phyloP scores from a whole-genome alignment of 1,284 basidiomycete genomes.

The Inonotus obliquus region DNA sequence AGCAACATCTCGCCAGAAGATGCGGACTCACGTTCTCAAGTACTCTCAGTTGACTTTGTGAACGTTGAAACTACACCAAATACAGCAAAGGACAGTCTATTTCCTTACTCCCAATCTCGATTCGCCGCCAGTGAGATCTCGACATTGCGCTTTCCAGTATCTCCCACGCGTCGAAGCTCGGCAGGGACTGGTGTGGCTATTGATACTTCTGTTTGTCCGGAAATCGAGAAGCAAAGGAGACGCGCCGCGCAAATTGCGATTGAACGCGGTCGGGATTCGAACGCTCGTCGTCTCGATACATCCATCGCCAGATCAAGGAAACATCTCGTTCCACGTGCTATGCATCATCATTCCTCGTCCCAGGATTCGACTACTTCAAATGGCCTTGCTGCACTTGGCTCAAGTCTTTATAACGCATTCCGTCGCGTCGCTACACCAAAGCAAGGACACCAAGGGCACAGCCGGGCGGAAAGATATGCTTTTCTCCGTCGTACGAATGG shows the following conservation, averaged over 20 bases:
- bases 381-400: neutral
- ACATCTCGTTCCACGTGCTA: neutral
- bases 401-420: neutral
- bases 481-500: constrained; percentile 10
- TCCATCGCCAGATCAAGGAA: neutral
- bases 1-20: constrained; percentile 7
- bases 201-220: constrained; percentile 8
- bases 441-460: constrained; percentile 1
- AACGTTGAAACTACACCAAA: constrained; percentile 8
- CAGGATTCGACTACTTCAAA: constrained; percentile 1
- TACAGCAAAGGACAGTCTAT: constrained; percentile 13
- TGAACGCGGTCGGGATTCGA: neutral
- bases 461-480: constrained; percentile 7
- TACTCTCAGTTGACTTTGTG: constrained; percentile 12
- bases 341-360: constrained; percentile 3
- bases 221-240: neutral
- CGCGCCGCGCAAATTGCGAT: neutral
- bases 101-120: constrained; percentile 12
- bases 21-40: constrained; percentile 14
- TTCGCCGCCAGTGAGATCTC: constrained; percentile 10
- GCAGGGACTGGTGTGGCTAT: constrained; percentile 14
- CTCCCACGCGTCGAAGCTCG: constrained; percentile 13
- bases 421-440: neutral
- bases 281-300: neutral
- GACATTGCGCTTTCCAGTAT: neutral